A percentile compares a stretch with the other conserved stretches of the same genome.
Evolutionary conservation across 1,284 basidiomycete species (phyloP).

Genomic region (Ustilago curta): DNA sequence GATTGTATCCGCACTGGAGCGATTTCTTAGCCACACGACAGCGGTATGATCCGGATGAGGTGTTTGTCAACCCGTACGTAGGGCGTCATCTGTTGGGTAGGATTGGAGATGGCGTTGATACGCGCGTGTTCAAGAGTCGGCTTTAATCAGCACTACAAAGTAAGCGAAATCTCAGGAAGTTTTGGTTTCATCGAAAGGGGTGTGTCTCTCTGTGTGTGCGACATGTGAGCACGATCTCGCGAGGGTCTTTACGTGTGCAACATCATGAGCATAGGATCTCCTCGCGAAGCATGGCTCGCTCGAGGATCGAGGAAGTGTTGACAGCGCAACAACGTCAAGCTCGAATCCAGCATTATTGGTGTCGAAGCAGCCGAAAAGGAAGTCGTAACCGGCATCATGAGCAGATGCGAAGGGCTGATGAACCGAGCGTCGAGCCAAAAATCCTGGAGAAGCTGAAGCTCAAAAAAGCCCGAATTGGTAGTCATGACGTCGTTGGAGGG

Average conservation of each 20-base stretch:
- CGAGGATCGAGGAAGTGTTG: too few species aligned
- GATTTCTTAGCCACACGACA: conserved; percentile 81
- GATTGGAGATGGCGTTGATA: conserved; percentile 48
- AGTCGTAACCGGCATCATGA: too few species aligned
- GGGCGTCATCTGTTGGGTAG: conserved; percentile 73
- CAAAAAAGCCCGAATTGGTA: background rate
- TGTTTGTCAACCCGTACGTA: conserved; percentile 76
- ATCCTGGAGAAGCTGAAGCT: too few species aligned
- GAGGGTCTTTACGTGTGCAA: background rate
- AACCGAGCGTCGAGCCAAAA: too few species aligned
- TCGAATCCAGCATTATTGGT: too few species aligned
- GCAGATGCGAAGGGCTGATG: too few species aligned
- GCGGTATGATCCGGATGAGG: conserved; percentile 81
- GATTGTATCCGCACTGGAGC: conserved; percentile 84
- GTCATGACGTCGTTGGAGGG: background rate
- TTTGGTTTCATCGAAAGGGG: background rate
- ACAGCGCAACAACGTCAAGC: too few species aligned
- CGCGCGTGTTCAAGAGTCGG: conserved; percentile 55
- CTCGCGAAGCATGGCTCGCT: too few species aligned
- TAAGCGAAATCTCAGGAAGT: background rate
- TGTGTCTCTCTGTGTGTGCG: background rate
- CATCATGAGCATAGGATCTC: too few species aligned
- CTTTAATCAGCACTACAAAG: background rate
- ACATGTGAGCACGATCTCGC: background rate
- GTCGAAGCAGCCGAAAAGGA: too few species aligned